Base-by-base conservation (phyloP, 768 basidiomycete species). In the Cantharellus anzutake region DNA sequence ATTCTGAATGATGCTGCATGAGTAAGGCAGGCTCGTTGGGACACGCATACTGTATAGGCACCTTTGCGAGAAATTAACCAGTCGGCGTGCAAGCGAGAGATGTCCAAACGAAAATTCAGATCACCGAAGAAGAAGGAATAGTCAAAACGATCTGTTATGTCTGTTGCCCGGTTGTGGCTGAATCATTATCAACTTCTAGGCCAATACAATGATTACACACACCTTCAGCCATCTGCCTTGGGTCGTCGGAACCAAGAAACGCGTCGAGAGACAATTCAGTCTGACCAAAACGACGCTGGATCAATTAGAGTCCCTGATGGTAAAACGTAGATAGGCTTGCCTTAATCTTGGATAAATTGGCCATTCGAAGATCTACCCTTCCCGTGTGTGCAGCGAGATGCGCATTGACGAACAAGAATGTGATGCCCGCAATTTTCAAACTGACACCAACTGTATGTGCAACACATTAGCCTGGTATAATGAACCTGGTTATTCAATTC, bases 1-100 rank as follows among this genome's bases (percentile, higher is more conserved):
- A 97, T 20, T 93, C 89, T 89, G 63, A 4, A 41, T 29, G 58
- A 41, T 35, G 37, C 39, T 38, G 34, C 52, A 39, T 55, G 44
- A 48, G 14, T 55, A 14, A 11, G 52, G 38, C 14, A 11, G 52
- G 52, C 14, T 11, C 44, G 29, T 11, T 11, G 29, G 44, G 29
- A 37, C 29, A 48, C 11, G 29, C 29, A 48, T 48, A 11, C 44
- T 55, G 11, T 7, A 7, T 55, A 63, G 70, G 42, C 63, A 86
- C 86, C 86, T 73, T 82, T 81, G 41, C 80, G 79, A 35, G 86
- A 80, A 61, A 93, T 81, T 2, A 97, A 73, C 91, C 92, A 96
- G 70, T 97, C 93, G 3, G 92, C 92, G 67, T 97, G 93, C 7
- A 93, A 71, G 16, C 93, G 78, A 3, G 91, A 84, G 51, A 96